phyloP scores from a whole-genome alignment of 352 stramenopile species.

The Pythium phragmiticola region DNA sequence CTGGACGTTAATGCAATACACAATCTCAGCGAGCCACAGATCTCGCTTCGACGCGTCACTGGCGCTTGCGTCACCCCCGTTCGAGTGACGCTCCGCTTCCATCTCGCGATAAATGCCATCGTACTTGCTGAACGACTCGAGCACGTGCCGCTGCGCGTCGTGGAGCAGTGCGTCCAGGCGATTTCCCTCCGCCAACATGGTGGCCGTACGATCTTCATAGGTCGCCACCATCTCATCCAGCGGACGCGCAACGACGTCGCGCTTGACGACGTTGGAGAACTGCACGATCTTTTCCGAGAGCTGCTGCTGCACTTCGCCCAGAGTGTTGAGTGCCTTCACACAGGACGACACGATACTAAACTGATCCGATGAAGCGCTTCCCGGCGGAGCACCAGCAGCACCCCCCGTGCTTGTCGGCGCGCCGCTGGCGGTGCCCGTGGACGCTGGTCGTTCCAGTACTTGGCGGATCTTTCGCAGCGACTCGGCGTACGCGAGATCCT shows the following conservation, averaged over 20 bases:
- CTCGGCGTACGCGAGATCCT: conserved; percentile 77
- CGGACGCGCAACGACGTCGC: conserved; percentile 63
- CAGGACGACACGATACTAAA: conserved; percentile 49
- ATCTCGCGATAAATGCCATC: conserved; percentile 60
- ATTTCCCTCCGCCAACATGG: conserved; percentile 56
- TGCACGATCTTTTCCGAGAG: conserved; percentile 75
- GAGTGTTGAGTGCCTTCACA: conserved; percentile 52
- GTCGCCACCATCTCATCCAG: conserved; percentile 72
- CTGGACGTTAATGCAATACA: conserved; percentile 75
- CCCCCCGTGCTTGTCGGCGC: background rate
- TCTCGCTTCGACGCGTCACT: conserved; percentile 34
- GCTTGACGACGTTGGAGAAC: conserved; percentile 67
- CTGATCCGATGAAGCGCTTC: conserved; percentile 17
- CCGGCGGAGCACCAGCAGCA: background rate
- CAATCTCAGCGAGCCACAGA: conserved; percentile 72
- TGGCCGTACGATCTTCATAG: conserved; percentile 53
- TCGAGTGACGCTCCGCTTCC: conserved; percentile 37
- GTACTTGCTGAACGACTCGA: conserved; percentile 58
- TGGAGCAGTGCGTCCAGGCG: conserved; percentile 53
- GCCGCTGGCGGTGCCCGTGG: background rate
- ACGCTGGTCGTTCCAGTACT: conserved; percentile 42
- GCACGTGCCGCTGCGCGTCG: conserved; percentile 52
- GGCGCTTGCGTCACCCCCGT: background rate
- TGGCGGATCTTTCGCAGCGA: conserved; percentile 59
- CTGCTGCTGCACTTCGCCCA: conserved; percentile 77